phyloP scores from a whole-genome alignment of 148 eudicot genomes.

The Vaccinium macrocarpon region DNA sequence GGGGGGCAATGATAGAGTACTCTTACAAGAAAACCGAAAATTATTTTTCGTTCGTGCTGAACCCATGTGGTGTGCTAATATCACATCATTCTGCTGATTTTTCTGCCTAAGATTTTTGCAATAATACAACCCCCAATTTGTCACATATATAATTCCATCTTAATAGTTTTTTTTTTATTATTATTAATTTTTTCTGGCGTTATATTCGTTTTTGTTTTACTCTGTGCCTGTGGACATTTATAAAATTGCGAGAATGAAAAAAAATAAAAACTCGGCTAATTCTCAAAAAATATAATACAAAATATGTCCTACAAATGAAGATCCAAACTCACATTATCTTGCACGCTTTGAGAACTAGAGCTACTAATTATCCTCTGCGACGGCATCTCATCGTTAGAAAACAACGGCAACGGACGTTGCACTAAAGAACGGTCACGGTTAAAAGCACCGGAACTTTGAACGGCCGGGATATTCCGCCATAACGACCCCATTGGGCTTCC shows the following conservation, averaged over 20 bases:
- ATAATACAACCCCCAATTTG: neutral
- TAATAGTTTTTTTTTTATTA: too few species aligned
- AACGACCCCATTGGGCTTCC: conserved; percentile 60
- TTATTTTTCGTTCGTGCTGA: neutral
- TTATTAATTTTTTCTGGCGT: neutral
- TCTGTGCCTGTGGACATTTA: neutral
- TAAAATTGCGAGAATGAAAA: neutral
- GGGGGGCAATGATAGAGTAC: neutral
- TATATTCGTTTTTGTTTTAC: neutral
- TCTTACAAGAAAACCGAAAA: neutral
- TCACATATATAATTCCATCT: neutral
- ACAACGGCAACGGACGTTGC: conserved; percentile 24
- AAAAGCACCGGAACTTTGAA: conserved; percentile 23
- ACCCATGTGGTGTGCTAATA: neutral
- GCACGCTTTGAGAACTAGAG: conserved; percentile 32
- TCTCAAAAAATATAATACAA: neutral
- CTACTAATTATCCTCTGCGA: conserved; percentile 8
- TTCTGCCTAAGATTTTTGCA: neutral
- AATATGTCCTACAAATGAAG: conserved; percentile 60
- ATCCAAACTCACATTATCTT: conserved; percentile 95
- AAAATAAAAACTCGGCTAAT: neutral
- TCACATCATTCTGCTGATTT: neutral
- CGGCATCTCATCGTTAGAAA: conserved; percentile 18
- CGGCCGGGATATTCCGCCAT: conserved; percentile 54
- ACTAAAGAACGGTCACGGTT: conserved; percentile 38